Evolutionary conservation across 768 basidiomycete genomes (phyloP), one percentile per base, ranked within the genome.

Genomic region (Collybia mongolica): DNA sequence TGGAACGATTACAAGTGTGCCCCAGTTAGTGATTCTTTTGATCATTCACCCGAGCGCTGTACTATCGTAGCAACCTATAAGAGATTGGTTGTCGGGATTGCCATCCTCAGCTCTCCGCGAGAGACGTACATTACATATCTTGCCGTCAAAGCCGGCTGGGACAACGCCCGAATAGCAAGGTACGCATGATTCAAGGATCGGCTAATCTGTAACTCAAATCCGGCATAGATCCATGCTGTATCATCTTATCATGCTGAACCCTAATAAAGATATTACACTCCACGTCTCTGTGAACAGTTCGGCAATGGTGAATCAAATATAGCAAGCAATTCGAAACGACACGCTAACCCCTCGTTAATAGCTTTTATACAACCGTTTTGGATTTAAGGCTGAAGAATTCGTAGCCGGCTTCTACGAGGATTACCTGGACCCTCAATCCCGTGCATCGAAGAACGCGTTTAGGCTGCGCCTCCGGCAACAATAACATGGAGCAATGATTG

Each of bases 371-470:
- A 92, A 93, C 54, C 84, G 82, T 44, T 91, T 93, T 58, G 90
- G 90, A 22, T 91, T 93, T 75, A 92, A 93, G 57, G 86, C 88
- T 0, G 90, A 92, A 66, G 88, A 88, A 60, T 91, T 91, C 52
- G 76, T 92, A 18, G 82, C 80, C 18, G 88, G 86, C 17, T 92
- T 93, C 59, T 93, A 93, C 56, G 85, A 88, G 39, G 76, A 84
- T 39, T 91, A 91, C 62, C 72, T 91, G n/a, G 81, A 85, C 57
- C 66, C 80, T 2, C 71, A 81, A 20, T 88, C 88, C 15, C 79
- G 81, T 47, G 79, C 77, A 3, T 91, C 89, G 5, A 90, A 86
- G 67, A 92, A 93, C 61, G 90, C 90, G 5, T 87, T 91, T 66
- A 75, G 82, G 41, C 67, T 93, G 49, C 82, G 90, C 5, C 76